Evolutionary conservation across 352 stramenopile genomes (phyloP).

Genomic region (Paralagenidium karlingii): DNA sequence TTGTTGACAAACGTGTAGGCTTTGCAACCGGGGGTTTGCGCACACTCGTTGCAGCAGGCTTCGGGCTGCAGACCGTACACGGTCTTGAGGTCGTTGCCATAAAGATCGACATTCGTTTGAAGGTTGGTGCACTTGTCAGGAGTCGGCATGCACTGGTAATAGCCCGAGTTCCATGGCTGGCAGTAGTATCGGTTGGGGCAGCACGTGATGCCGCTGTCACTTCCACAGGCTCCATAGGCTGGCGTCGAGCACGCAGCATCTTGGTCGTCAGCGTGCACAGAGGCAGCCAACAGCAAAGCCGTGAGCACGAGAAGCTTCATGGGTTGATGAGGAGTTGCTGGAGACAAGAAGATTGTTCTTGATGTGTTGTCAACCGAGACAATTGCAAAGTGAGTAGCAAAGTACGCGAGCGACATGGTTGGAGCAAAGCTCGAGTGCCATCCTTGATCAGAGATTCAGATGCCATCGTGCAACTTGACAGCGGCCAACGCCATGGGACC

Average conservation of each 20-base stretch:
- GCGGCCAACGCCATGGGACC: too few species aligned
- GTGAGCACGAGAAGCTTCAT: neutral
- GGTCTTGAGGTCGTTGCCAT: slow-evolving; percentile 25
- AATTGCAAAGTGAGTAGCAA: too few species aligned
- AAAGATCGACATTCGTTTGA: slow-evolving; percentile 29
- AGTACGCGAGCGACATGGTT: too few species aligned
- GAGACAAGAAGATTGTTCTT: too few species aligned
- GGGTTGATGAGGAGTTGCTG: slow-evolving; percentile 14
- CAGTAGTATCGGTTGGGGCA: slow-evolving; percentile 26
- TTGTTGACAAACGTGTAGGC: slow-evolving; percentile 47
- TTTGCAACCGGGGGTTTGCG: slow-evolving; percentile 19
- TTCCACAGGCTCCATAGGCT: too few species aligned
- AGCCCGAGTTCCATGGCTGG: slow-evolving; percentile 23
- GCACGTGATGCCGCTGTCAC: slow-evolving; percentile 12
- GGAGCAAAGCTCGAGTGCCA: too few species aligned
- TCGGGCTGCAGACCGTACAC: slow-evolving; percentile 14
- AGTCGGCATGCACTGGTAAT: slow-evolving; percentile 23
- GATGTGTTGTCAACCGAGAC: too few species aligned
- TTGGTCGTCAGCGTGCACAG: too few species aligned
- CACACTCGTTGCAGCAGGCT: slow-evolving; percentile 29
- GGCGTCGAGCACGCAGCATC: too few species aligned
- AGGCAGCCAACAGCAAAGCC: slow-evolving; percentile 2
- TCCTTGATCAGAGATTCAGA: too few species aligned
- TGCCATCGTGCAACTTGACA: too few species aligned
- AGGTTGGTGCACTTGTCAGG: slow-evolving; percentile 18